phyloP scores from a whole-genome alignment of 1,139 yeast species.

The Candida sojae region DNA sequence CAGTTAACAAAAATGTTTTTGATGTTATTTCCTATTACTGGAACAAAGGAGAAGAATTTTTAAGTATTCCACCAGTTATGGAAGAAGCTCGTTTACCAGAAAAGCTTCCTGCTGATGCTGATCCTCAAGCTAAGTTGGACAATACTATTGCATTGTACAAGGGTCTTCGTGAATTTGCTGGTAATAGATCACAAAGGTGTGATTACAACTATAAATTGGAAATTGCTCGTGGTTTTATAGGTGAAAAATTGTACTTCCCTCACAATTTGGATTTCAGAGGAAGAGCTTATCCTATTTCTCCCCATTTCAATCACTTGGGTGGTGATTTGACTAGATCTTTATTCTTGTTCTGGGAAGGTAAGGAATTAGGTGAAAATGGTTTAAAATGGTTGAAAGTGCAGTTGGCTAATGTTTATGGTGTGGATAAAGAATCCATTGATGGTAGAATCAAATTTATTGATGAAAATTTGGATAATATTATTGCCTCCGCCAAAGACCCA shows the following conservation, averaged over 20 bases:
- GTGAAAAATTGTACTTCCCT: constrained; percentile 90
- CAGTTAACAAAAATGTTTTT: constrained; percentile 74
- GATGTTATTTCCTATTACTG: constrained; percentile 74
- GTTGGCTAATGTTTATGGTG: constrained; percentile 83
- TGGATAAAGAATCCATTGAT: constrained; percentile 77
- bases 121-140: constrained; percentile 69
- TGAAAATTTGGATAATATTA: constrained; percentile 60
- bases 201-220: constrained; percentile 91
- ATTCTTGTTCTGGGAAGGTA: constrained; percentile 87
- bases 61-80: constrained; percentile 74
- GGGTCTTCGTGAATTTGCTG: constrained; percentile 60
- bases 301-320: constrained; percentile 80
- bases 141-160: constrained; percentile 65
- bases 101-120: constrained; percentile 65
- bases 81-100: constrained; percentile 61
- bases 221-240: constrained; percentile 88
- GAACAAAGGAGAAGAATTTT: constrained; percentile 80
- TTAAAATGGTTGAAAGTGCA: constrained; percentile 89
- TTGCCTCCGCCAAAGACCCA: constrained; percentile 74
- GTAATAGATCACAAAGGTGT: constrained; percentile 84
- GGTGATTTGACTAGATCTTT: constrained; percentile 88
- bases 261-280: constrained; percentile 95
- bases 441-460: constrained; percentile 79
- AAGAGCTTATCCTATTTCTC: constrained; percentile 91
- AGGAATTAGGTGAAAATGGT: constrained; percentile 72